phyloP scores from a whole-genome alignment of 257 asterid genomes.

The Solanum rostratum region DNA sequence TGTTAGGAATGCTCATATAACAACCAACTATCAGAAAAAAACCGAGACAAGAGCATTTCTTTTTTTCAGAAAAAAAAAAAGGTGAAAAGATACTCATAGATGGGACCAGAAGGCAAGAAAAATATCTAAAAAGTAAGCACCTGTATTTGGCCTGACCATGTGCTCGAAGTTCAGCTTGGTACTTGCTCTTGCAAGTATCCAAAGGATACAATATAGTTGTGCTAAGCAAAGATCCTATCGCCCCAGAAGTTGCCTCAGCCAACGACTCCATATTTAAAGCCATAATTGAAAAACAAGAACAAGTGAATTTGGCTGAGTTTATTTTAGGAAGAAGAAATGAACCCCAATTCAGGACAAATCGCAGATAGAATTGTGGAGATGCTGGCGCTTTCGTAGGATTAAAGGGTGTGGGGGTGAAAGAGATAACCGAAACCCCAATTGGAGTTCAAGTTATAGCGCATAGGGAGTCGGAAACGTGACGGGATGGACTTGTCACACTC shows the following conservation, averaged over 20 bases:
- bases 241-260: slow-evolving; percentile 89
- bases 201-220: slow-evolving; percentile 83
- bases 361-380: not conserved
- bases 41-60: not conserved
- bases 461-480: slow-evolving; percentile 8
- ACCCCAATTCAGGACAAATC: not conserved
- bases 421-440: not conserved
- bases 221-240: slow-evolving; percentile 81
- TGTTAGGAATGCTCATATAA: not conserved
- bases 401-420: not conserved
- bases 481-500: not conserved
- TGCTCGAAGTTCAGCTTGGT: slow-evolving; percentile 81
- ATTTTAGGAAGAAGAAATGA: not conserved
- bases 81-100: not conserved
- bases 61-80: not conserved
- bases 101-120: not conserved
- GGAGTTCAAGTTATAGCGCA: not conserved
- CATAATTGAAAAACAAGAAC: not conserved
- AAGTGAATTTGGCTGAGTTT: not conserved
- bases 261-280: slow-evolving; percentile 50
- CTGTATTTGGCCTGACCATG: slow-evolving; percentile 67
- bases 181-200: slow-evolving; percentile 91
- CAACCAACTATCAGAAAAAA: not conserved
- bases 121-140: slow-evolving; percentile 12
- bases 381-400: not conserved